Evolutionary conservation across 805 yeast genomes (phyloP).

Genomic region (Ogataea degrootiae): DNA sequence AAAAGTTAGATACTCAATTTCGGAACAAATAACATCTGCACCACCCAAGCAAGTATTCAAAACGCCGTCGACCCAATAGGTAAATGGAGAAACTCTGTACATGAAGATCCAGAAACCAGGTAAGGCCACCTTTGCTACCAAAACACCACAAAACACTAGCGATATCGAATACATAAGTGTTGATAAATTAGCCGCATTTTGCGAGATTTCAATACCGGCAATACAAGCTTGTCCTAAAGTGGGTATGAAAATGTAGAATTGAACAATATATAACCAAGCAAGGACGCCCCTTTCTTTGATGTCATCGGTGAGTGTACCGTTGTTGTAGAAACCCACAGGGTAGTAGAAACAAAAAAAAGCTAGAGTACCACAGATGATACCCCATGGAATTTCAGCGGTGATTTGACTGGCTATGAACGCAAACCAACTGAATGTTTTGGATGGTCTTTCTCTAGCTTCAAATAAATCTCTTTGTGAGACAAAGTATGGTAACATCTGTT

Average conservation of each 20-base stretch:
- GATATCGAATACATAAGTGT: constrained; percentile 52
- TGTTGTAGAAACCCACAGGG: constrained; percentile 58
- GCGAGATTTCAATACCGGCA: constrained; percentile 51
- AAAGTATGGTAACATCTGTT: constrained; percentile 57
- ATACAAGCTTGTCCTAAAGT: constrained; percentile 52
- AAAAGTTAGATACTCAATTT: constrained; percentile 40
- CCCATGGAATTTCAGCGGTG: constrained; percentile 61
- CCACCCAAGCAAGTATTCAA: constrained; percentile 50
- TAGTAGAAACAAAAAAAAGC: constrained; percentile 59
- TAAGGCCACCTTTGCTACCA: constrained; percentile 40
- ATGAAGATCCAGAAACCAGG: constrained; percentile 67
- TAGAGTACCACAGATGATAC: constrained; percentile 51
- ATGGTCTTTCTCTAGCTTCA: constrained; percentile 66
- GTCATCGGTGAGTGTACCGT: constrained; percentile 46
- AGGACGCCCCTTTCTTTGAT: constrained; percentile 47
- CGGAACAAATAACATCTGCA: constrained; percentile 40
- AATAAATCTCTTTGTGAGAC: constrained; percentile 56
- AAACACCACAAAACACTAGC: constrained; percentile 69
- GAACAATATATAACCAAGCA: constrained; percentile 32
- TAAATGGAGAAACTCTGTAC: constrained; percentile 65
- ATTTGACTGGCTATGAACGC: constrained; percentile 59
- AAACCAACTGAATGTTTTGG: constrained; percentile 61
- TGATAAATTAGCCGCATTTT: constrained; percentile 57
- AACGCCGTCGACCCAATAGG: constrained; percentile 54
- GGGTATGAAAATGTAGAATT: constrained; percentile 49